phyloP scores from a whole-genome alignment of 345 rosid genomes.

The Syzygium aromaticum region DNA sequence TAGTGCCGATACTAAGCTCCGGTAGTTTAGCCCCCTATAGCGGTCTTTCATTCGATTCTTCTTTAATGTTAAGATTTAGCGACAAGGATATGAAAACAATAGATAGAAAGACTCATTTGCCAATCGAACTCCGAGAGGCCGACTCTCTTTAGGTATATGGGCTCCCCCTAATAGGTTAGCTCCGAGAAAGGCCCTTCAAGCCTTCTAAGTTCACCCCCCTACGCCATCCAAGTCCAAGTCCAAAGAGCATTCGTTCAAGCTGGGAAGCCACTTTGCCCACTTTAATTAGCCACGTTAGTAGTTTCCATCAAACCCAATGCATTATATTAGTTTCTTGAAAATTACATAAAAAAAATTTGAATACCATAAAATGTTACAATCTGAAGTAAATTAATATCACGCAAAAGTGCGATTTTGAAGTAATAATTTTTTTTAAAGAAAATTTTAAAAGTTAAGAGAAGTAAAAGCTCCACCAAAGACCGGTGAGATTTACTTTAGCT shows the following conservation, averaged over 20 bases:
- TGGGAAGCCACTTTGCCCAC: neutral
- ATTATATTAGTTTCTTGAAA: neutral
- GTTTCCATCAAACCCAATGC: neutral
- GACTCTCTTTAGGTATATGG: neutral
- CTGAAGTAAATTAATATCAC: neutral
- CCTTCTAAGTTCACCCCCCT: too few relatives aligned
- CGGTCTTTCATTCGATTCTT: neutral
- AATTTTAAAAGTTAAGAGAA: neutral
- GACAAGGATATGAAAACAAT: neutral
- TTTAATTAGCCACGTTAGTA: neutral
- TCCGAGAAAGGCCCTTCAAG: neutral
- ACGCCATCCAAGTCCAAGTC: neutral
- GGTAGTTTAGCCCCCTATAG: too few relatives aligned
- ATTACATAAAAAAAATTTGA: neutral
- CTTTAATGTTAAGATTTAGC: neutral
- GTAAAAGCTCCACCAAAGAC: neutral
- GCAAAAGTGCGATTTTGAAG: neutral
- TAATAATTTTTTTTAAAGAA: neutral
- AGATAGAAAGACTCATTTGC: neutral
- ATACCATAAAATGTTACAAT: neutral
- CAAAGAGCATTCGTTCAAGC: neutral
- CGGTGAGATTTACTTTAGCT: neutral
- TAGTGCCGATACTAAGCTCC: neutral
- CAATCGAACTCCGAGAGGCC: neutral
- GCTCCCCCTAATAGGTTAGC: neutral